These are phyloP conservation scores for Centella asiatica DNA, from an alignment of 129 eudicot genomes.

Conservation along the genomic window DNA sequence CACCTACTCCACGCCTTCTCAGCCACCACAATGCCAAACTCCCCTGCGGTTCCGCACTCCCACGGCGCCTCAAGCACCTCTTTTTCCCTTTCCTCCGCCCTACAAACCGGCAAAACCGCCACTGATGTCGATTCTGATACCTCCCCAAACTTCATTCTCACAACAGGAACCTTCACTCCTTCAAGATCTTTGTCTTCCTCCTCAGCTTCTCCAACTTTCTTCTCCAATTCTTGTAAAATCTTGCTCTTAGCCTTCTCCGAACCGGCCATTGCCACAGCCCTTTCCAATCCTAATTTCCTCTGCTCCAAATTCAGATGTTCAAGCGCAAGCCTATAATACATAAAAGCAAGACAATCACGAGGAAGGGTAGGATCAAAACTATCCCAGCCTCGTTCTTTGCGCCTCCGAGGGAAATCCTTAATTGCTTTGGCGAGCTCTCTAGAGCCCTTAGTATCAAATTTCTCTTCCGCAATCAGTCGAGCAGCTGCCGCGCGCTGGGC, in stretches of 20 bases:
- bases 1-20: slow-evolving; percentile 73
- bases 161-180: slow-evolving; percentile 63
- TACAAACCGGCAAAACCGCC: slow-evolving; percentile 67
- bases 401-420: slow-evolving; percentile 59
- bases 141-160: slow-evolving; percentile 63
- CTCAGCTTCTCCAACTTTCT: slow-evolving; percentile 23
- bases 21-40: slow-evolving; percentile 60
- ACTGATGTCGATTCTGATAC: slow-evolving; percentile 55
- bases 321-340: slow-evolving; percentile 58
- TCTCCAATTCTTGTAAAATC: slow-evolving; percentile 46
- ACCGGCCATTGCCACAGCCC: slow-evolving; percentile 43
- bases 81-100: slow-evolving; percentile 35
- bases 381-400: slow-evolving; percentile 65
- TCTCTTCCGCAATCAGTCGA: slow-evolving; percentile 23
- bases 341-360: slow-evolving; percentile 51
- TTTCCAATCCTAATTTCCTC: slow-evolving; percentile 33
- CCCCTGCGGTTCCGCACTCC: slow-evolving; percentile 48
- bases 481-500: slow-evolving; percentile 52
- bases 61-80: slow-evolving; percentile 71
- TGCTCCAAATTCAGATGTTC: slow-evolving; percentile 35
- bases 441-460: slow-evolving; percentile 29
- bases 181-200: slow-evolving; percentile 22
- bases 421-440: slow-evolving; percentile 57
- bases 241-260: slow-evolving; percentile 34
- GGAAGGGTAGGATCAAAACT: slow-evolving; percentile 41